Evolutionary conservation across 371 early-diverging fungal genomes (phyloP), one percentile per base, ranked within the genome.

Genomic region (Mucor lusitanicus): DNA sequence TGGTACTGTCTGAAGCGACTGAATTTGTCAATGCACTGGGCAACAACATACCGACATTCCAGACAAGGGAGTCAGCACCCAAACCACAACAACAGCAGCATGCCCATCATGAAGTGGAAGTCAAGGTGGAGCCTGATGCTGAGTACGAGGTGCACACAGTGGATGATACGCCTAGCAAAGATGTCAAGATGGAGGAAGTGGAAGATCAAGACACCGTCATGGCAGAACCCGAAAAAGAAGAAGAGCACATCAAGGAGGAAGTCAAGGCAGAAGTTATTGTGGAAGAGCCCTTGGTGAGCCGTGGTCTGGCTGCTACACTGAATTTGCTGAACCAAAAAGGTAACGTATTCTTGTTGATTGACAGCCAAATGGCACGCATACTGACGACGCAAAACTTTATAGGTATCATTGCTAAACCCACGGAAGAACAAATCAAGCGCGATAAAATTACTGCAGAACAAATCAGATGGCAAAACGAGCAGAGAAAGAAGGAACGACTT

Each of bases 221-320:
- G 12, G 59, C 65, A 32, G 70, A 65, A 40, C 33, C 15, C 15
- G 32, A 11, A 2, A 57, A 55, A 42, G 39, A 63, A 50, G 46
- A 62, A 12, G 37, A 35, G 12, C 37, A 35, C 12, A 3, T 1
- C 42, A 54, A 0, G 57, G 64, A 32, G 25, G 59, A 54, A 32
- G 25, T 32, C 1, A 68, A 71, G 42, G 70, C 64, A 23, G 73
- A 69, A 48, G 62, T 74, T 71, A 68, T 88, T 19, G 89, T 85
- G 48, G 93, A 94, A 61, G 96, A 97, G 68, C 94, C 94, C 6
- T 71, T 92, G 0, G 89, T 96, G 9, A 87, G 91, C 54, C 66
- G 78, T 15, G 96, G 97, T n/a, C 74, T 97, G 40, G 95, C 90
- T 13, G 93, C 95, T 0, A 94, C 97, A 0, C 70, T 97, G 5